Conservation (phyloP, 768 basidiomycete genomes). For the Collybia nuda region DNA sequence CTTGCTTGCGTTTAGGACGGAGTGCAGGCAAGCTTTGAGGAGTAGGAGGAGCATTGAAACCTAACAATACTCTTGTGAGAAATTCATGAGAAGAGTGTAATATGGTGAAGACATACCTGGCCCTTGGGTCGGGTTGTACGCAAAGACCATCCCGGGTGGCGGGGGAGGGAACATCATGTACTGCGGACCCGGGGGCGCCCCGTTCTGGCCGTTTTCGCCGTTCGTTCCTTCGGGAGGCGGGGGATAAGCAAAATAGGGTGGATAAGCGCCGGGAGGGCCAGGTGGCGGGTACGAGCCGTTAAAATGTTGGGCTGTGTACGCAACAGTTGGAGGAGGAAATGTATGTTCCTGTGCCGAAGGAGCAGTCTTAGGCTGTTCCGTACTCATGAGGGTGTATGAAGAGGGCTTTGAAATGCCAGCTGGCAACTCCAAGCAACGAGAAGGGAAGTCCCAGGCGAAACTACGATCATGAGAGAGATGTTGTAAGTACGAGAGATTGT, state of each 20-base stretch:
- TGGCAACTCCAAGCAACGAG: not conserved
- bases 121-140: constrained; percentile 34
- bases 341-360: constrained; percentile 28
- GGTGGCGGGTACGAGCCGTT: constrained; percentile 28
- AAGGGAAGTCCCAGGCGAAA: not conserved
- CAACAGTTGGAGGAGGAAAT: constrained; percentile 28
- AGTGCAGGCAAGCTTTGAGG: constrained; percentile 23
- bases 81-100: constrained; percentile 1
- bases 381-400: constrained; percentile 20
- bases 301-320: constrained; percentile 33
- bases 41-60: constrained; percentile 19
- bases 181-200: constrained; percentile 27
- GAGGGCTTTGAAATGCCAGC: not conserved
- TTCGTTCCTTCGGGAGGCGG: constrained; percentile 37
- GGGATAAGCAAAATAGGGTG: constrained; percentile 41
- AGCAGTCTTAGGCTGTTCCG: constrained; percentile 31
- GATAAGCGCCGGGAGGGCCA: constrained; percentile 28
- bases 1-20: constrained; percentile 79
- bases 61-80: not conserved
- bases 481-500: not conserved
- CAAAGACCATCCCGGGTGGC: constrained; percentile 41
- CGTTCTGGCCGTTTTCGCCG: constrained; percentile 31
- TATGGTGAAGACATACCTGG: constrained; percentile 27
- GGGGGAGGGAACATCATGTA: constrained; percentile 43
- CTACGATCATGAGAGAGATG: not conserved